A percentile compares a stretch with the other conserved stretches of the same genome.
Evolutionary conservation across 345 rosid species (phyloP).

Genomic region (Aquilaria sinensis): DNA sequence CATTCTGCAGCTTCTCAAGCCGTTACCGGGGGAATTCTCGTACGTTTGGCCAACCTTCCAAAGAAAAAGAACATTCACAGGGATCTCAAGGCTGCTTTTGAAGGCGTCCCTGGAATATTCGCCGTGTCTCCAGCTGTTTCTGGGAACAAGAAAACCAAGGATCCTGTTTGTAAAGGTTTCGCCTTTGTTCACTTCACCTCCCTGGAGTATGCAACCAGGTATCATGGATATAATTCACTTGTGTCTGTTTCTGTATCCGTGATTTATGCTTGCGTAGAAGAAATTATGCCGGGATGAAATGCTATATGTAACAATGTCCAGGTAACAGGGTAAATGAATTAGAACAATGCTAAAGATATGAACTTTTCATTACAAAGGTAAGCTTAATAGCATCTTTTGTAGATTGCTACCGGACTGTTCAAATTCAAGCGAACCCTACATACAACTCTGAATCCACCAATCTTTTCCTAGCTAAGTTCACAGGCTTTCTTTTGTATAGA

Average conservation of each 20-base stretch:
- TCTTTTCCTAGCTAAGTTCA: too few relatives aligned
- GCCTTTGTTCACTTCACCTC: constrained; percentile 70
- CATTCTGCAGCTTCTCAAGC: constrained; percentile 34
- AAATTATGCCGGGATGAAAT: not conserved
- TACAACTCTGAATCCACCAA: too few relatives aligned
- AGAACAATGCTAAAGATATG: not conserved
- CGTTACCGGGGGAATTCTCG: constrained; percentile 42
- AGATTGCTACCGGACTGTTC: too few relatives aligned
- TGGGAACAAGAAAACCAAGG: constrained; percentile 84
- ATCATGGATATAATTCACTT: constrained; percentile 7
- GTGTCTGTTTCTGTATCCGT: not conserved
- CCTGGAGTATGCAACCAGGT: constrained; percentile 67
- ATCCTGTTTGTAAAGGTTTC: constrained; percentile 79
- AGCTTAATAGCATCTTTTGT: too few relatives aligned
- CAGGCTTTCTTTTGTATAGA: too few relatives aligned
- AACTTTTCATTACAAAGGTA: too few relatives aligned
- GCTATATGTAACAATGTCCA: not conserved
- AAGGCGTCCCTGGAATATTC: constrained; percentile 53
- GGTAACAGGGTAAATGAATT: not conserved
- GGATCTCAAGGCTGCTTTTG: constrained; percentile 67
- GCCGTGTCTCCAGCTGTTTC: constrained; percentile 63
- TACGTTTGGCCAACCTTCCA: constrained; percentile 63
- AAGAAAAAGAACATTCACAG: constrained; percentile 88
- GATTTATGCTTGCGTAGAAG: not conserved
- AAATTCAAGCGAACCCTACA: too few relatives aligned